A percentile compares a stretch with the other conserved stretches of the same genome.
Conservation (phyloP, 2,329 filamentous ascomycete genomes). For the Akanthomyces dipterigenus region DNA sequence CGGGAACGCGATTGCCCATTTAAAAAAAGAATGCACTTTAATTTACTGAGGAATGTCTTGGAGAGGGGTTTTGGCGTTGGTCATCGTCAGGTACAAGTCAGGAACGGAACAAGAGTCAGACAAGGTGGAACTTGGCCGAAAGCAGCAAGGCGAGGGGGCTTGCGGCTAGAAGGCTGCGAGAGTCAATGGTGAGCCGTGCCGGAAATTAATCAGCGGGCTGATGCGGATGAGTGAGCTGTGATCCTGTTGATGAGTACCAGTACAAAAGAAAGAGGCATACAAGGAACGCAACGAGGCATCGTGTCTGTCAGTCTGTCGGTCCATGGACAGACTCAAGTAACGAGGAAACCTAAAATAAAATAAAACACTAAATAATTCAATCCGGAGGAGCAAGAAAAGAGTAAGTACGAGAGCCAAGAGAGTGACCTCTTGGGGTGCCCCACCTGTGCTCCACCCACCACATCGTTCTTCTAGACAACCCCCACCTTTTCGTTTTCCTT, state of each 20-base stretch:
- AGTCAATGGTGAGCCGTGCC: neutral
- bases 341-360: too few relatives aligned
- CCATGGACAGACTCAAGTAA: too few relatives aligned
- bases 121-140: conserved; percentile 6
- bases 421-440: neutral
- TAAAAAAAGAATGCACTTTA: conserved; percentile 6
- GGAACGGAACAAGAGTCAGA: conserved; percentile 8
- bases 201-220: neutral
- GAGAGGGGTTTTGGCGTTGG: neutral
- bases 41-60: conserved; percentile 3
- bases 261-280: too few relatives aligned
- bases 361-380: too few relatives aligned
- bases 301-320: too few relatives aligned
- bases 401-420: neutral
- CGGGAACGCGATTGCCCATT: neutral
- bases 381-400: too few relatives aligned
- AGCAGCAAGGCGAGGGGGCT: neutral
- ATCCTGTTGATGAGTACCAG: too few relatives aligned
- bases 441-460: neutral
- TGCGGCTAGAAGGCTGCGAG: neutral
- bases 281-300: too few relatives aligned
- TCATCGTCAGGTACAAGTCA: conserved; percentile 10
- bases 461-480: neutral
- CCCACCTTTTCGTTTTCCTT: conserved; percentile 2
- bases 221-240: neutral